A percentile compares a stretch with the other conserved stretches of the same genome.
These are phyloP conservation scores for Peziza echinospora DNA, from an alignment of 495 filamentous ascomycete genomes.

Conservation along the genomic window DNA sequence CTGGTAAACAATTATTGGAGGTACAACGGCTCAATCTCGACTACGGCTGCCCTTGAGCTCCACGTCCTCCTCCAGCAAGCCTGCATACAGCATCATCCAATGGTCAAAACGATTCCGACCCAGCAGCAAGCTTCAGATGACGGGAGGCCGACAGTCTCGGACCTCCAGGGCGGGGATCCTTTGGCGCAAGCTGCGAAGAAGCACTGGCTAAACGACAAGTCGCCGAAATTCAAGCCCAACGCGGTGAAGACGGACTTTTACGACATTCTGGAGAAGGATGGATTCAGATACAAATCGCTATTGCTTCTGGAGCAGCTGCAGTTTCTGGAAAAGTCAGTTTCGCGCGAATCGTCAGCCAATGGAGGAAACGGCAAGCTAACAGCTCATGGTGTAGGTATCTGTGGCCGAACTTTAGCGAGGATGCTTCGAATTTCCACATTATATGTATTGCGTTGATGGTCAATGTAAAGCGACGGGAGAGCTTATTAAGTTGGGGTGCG, in stretches of 20 bases:
- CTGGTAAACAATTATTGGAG: too few relatives aligned
- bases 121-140: constrained; percentile 17
- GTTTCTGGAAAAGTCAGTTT: constrained; percentile 56
- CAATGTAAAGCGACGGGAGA: constrained; percentile 72
- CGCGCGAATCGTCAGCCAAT: not conserved
- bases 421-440: constrained; percentile 76
- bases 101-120: constrained; percentile 6
- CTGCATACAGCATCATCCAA: constrained; percentile 1
- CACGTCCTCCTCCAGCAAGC: too few relatives aligned
- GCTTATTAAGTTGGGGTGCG: constrained; percentile 66
- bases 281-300: constrained; percentile 54
- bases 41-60: too few relatives aligned
- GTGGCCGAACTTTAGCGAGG: constrained; percentile 81
- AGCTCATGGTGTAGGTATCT: constrained; percentile 40
- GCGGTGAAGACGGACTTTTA: constrained; percentile 77
- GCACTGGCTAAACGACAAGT: constrained; percentile 56
- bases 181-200: constrained; percentile 66
- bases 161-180: constrained; percentile 54
- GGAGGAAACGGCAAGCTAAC: constrained; percentile 6
- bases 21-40: too few relatives aligned
- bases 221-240: constrained; percentile 58
- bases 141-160: constrained; percentile 36
- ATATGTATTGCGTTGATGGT: constrained; percentile 64
- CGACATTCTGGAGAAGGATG: constrained; percentile 64
- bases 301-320: constrained; percentile 76